phyloP scores from a whole-genome alignment of 331 rosid species.

The Pyracantha coccinea region DNA sequence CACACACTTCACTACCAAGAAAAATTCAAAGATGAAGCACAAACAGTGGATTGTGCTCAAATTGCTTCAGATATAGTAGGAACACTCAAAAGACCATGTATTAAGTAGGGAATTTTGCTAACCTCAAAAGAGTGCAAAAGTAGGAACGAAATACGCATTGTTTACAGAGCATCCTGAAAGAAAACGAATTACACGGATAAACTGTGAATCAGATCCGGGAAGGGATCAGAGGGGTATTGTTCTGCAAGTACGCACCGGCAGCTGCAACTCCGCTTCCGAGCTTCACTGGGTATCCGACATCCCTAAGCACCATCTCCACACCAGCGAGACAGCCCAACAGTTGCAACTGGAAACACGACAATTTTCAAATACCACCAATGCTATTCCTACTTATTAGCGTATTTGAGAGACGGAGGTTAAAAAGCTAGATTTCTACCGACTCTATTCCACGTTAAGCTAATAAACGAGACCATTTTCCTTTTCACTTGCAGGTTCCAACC shows the following conservation, averaged over 20 bases:
- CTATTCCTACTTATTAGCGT: too few relatives aligned
- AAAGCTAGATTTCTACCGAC: neutral
- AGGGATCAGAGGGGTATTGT: slow-evolving; percentile 76
- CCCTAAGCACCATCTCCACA: slow-evolving; percentile 94
- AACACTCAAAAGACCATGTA: slow-evolving; percentile 5
- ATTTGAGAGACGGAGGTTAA: neutral
- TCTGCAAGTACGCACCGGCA: slow-evolving; percentile 77
- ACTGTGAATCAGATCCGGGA: slow-evolving; percentile 51
- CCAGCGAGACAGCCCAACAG: slow-evolving; percentile 96
- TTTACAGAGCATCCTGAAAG: slow-evolving; percentile 33
- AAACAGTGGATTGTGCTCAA: neutral
- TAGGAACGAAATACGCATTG: slow-evolving; percentile 22
- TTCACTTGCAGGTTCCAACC: neutral
- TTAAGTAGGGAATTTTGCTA: slow-evolving; percentile 20
- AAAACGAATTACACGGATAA: slow-evolving; percentile 20
- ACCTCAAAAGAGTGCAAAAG: slow-evolving; percentile 38
- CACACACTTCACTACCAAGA: neutral
- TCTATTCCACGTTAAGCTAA: neutral
- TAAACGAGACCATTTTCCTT: neutral
- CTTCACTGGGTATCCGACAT: slow-evolving; percentile 90
- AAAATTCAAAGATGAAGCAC: neutral
- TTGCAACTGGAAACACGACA: slow-evolving; percentile 58
- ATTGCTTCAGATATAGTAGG: neutral
- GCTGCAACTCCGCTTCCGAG: slow-evolving; percentile 97
- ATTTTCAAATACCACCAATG: neutral